Conservation (phyloP, 2,329 filamentous ascomycete species). For the Xylaria sp. region DNA sequence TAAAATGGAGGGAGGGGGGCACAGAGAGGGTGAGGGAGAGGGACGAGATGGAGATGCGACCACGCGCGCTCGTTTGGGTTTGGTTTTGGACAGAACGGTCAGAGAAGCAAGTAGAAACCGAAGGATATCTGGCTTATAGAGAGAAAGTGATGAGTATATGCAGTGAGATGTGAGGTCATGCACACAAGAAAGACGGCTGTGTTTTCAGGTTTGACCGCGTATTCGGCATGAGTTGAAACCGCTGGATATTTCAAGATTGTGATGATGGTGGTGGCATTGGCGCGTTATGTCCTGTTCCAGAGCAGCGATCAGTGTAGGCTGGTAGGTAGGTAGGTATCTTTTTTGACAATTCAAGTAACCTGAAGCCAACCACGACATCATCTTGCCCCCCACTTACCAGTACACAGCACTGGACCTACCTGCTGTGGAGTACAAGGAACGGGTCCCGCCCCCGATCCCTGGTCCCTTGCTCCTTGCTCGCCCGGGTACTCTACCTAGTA, state of each 20-base stretch:
- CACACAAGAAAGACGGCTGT: background rate
- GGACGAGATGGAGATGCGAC: background rate
- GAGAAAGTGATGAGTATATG: conserved; percentile 6
- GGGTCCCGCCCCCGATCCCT: conserved; percentile 14
- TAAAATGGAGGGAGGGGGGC: background rate
- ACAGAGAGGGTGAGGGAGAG: background rate
- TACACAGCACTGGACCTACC: conserved; percentile 2
- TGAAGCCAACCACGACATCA: conserved; percentile 33
- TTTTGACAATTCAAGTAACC: conserved; percentile 9
- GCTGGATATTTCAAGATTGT: conserved; percentile 5
- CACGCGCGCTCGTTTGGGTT: background rate
- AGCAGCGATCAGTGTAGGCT: conserved; percentile 21
- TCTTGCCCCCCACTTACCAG: conserved; percentile 21
- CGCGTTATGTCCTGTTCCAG: conserved; percentile 12
- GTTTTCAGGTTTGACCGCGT: conserved; percentile 11
- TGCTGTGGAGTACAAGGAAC: conserved; percentile 12
- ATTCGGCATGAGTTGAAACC: conserved; percentile 18
- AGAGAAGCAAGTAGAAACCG: conserved; percentile 29
- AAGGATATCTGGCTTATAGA: conserved; percentile 27
- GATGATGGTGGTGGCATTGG: background rate
- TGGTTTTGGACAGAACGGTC: conserved; percentile 3
- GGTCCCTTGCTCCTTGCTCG: background rate
- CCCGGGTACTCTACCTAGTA: background rate
- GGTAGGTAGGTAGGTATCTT: conserved; percentile 8
- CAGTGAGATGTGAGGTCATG: conserved; percentile 34